These are phyloP conservation scores for Aspergillus sp. DNA, from an alignment of 2,329 filamentous ascomycete species.

Conservation along the genomic window DNA sequence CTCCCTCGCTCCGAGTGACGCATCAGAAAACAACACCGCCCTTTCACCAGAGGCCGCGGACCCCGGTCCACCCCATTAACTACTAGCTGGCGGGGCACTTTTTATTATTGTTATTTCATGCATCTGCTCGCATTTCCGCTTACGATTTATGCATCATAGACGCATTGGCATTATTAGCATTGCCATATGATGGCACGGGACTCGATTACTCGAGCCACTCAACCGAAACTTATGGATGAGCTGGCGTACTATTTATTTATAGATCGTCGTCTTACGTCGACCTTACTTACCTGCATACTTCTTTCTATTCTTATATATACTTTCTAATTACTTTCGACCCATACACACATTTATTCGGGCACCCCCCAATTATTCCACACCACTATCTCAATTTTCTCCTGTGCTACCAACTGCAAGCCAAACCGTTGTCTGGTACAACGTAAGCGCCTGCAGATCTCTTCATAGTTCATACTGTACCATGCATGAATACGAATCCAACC, in stretches of 20 bases:
- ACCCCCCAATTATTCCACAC: neutral
- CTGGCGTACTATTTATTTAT: neutral
- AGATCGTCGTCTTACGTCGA: neutral
- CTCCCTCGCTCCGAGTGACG: neutral
- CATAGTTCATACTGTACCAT: too few relatives aligned
- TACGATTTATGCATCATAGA: slow-evolving; percentile 18
- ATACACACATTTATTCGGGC: neutral
- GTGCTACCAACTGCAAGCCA: neutral
- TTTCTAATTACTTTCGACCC: neutral
- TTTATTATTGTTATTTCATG: neutral
- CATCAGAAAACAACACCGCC: slow-evolving; percentile 3
- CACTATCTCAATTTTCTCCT: neutral
- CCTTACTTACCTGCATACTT: neutral
- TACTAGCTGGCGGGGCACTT: slow-evolving; percentile 5
- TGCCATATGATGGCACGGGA: neutral
- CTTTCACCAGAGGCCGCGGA: neutral
- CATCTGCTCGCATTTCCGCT: slow-evolving; percentile 7
- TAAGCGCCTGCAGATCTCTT: neutral
- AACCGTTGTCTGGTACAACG: neutral
- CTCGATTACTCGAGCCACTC: neutral
- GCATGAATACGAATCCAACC: neutral
- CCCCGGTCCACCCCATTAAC: slow-evolving; percentile 5
- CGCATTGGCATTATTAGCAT: neutral
- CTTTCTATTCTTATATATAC: slow-evolving; percentile 2
- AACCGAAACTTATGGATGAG: neutral